Evolutionary conservation across 1,284 basidiomycete species (phyloP).

Genomic region (Ceratobasidium sp.): DNA sequence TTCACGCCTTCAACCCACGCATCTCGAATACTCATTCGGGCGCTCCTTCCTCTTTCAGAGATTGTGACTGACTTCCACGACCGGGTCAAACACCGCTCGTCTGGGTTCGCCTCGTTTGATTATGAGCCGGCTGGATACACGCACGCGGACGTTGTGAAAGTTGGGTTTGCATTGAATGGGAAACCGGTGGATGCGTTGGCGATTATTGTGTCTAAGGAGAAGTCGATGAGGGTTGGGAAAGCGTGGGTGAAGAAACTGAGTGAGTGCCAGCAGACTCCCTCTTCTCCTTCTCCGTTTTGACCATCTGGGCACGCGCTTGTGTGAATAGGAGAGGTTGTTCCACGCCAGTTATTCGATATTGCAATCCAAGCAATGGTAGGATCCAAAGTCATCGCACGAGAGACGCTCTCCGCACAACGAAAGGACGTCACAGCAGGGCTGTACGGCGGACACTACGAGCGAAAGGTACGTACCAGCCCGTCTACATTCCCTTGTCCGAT

Average conservation of each 20-base stretch:
- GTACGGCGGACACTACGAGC: constrained; percentile 93
- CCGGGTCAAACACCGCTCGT: constrained; percentile 89
- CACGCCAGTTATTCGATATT: constrained; percentile 93
- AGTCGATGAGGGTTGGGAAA: constrained; percentile 77
- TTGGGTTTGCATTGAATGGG: constrained; percentile 84
- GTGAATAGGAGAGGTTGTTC: constrained; percentile 84
- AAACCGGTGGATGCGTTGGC: constrained; percentile 94
- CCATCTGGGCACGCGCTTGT: too few relatives aligned
- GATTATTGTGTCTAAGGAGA: constrained; percentile 81
- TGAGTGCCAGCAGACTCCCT: constrained; percentile 59
- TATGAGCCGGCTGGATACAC: constrained; percentile 94
- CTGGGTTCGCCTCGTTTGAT: constrained; percentile 93
- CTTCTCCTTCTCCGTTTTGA: constrained; percentile 29
- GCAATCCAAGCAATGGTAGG: constrained; percentile 91
- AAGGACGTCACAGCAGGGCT: constrained; percentile 97
- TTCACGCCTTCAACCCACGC: constrained; percentile 56
- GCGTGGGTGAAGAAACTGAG: constrained; percentile 92
- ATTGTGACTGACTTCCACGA: constrained; percentile 96
- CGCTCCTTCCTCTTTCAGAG: constrained; percentile 87
- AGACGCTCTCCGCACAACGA: constrained; percentile 87
- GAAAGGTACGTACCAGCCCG: constrained; percentile 64
- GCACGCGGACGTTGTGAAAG: constrained; percentile 84
- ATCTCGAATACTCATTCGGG: constrained; percentile 80
- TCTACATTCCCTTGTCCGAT: too few relatives aligned
- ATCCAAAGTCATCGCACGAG: constrained; percentile 88